Evolutionary conservation across 1,139 yeast genomes (phyloP).

Genomic region (Candida smagusa): DNA sequence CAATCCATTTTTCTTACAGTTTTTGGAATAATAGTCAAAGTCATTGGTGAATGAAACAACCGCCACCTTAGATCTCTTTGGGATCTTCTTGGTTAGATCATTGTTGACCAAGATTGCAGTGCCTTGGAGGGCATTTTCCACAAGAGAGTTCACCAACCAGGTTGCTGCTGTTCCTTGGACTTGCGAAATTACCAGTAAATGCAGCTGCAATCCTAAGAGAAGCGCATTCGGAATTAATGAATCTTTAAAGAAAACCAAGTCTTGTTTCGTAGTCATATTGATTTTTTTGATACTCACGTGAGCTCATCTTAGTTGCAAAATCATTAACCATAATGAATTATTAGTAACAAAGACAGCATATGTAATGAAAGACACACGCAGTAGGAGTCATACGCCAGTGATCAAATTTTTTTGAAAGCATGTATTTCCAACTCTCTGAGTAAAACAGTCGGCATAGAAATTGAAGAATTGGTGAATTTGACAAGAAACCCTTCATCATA

Average conservation of each 20-base stretch:
- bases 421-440: no score
- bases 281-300: no score
- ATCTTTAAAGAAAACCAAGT: conserved; percentile 53
- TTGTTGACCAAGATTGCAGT: conserved; percentile 37
- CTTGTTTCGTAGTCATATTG: conserved; percentile 39
- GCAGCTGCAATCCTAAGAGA: conserved; percentile 19
- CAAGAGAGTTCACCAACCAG: conserved; percentile 56
- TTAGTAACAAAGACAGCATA: no score
- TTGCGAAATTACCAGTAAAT: conserved; percentile 49
- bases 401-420: no score
- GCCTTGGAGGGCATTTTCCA: conserved; percentile 44
- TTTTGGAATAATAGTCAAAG: conserved; percentile 31
- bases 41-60: conserved; percentile 45
- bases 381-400: no score
- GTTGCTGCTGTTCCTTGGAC: conserved; percentile 62
- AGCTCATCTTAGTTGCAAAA: no score
- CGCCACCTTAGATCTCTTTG: conserved; percentile 29
- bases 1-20: conserved; percentile 44
- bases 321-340: no score
- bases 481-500: no score
- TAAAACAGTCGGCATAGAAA: no score
- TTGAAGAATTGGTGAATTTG: no score
- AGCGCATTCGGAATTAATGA: conserved; percentile 35
- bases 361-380: no score
- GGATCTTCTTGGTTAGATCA: conserved; percentile 23